These are phyloP conservation scores for Kodamaea laetipori DNA, from an alignment of 805 yeast genomes.

Conservation along the genomic window DNA sequence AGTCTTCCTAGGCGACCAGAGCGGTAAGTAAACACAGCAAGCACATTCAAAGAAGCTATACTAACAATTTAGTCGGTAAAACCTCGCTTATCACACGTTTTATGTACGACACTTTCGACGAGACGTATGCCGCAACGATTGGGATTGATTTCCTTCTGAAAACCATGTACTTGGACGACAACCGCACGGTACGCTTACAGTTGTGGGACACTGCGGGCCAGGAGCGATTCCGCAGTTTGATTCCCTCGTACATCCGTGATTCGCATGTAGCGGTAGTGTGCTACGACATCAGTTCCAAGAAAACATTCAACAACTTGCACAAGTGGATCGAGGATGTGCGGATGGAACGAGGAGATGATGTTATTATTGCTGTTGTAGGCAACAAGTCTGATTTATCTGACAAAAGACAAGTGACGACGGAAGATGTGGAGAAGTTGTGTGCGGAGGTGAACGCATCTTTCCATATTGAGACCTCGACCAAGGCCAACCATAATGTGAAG, in stretches of 20 bases:
- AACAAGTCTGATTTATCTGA: constrained; percentile 77
- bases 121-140: constrained; percentile 94
- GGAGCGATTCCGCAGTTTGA: constrained; percentile 90
- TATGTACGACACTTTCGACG: constrained; percentile 97
- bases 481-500: constrained; percentile 93
- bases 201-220: constrained; percentile 99
- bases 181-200: constrained; percentile 85
- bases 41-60: background rate
- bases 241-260: constrained; percentile 94
- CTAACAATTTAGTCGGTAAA: constrained; percentile 67
- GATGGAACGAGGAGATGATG: constrained; percentile 89
- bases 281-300: constrained; percentile 86
- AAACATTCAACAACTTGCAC: constrained; percentile 78
- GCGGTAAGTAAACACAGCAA: constrained; percentile 48
- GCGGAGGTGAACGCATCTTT: constrained; percentile 71
- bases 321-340: constrained; percentile 96
- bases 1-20: constrained; percentile 95
- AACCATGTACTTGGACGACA: constrained; percentile 80
- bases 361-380: constrained; percentile 87
- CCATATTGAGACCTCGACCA: constrained; percentile 91
- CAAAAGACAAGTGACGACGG: constrained; percentile 76
- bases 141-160: constrained; percentile 95
- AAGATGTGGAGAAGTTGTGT: constrained; percentile 83
- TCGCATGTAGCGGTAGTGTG: constrained; percentile 97
- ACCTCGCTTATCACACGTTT: constrained; percentile 95